Evolutionary conservation across 257 asterid genomes (phyloP), one percentile per base, ranked within the genome.

Genomic region (Apocynum venetum): DNA sequence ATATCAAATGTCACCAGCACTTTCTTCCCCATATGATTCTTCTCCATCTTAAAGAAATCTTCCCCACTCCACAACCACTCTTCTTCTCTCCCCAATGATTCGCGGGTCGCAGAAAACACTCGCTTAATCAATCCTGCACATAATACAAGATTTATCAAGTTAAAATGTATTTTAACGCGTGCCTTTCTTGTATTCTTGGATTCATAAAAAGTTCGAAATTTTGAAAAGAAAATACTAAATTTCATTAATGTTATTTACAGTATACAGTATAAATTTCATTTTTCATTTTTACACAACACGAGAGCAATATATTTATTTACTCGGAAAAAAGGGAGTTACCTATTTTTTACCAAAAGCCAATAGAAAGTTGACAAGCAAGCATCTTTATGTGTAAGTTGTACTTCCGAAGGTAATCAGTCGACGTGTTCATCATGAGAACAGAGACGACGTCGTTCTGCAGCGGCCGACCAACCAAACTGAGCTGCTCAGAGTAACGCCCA

Each of bases 361-460:
- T 68, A 46, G 19, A 19, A 19, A 68, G 17, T 68, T 43, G 73
- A 43, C 73, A 68, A 43, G 2, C 1, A 43, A 3, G 15, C 36
- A 68, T 68, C 31, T 0, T 43, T 43, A 19, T 53, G 73, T 68
- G 73, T 68, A 43, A 68, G 53, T 38, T 38, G 47, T 13, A 6
- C 44, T 11, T 65, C 25, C n/a, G 3, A 10, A 65, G 49, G 31
- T 65, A 8, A 38, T 65, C 6, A 60, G 41, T 25, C 19, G 19
- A 56, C 9, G 31, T 1, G 31, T 25, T 25, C 31, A 35, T 31
- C 41, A 1, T 0, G 61, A 5, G 61, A 43, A 2, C 5, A 17
- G 53, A 19, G 41, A 77, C 80, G 80, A 77, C 80, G 69, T 67
- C 80, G 80, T 77, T 14, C 1, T 6, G 36, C 14, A 41, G 17